Conservation (phyloP, 139 green algal genomes). For the Chlorella vulgaris region DNA sequence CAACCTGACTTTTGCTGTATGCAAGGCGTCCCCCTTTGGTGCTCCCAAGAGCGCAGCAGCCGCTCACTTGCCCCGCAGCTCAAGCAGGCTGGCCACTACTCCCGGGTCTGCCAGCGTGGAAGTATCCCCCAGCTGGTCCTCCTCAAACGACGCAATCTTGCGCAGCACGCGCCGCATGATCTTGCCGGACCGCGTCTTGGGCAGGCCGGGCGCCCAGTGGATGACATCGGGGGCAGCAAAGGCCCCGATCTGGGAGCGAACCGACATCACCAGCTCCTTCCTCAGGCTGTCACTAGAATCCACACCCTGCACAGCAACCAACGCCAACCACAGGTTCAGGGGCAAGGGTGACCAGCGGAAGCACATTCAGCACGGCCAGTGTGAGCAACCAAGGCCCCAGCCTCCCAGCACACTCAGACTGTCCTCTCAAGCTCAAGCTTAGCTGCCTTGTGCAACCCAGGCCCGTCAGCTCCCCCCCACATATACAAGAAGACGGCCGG, state of each 20-base stretch:
- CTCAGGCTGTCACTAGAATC: conserved; percentile 62
- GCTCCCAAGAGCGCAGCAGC: no score
- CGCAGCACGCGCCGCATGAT: conserved; percentile 60
- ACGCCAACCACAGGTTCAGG: neutral
- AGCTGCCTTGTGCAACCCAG: neutral
- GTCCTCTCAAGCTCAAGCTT: neutral
- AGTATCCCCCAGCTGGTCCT: conserved; percentile 74
- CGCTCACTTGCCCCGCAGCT: conserved; percentile 57
- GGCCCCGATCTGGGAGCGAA: conserved; percentile 69
- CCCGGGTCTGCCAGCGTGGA: conserved; percentile 82
- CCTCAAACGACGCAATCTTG: conserved; percentile 78
- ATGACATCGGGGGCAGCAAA: conserved; percentile 97
- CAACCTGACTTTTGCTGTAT: no score
- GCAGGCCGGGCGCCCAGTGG: conserved; percentile 89
- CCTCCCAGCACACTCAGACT: no score
- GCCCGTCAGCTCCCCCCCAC: no score
- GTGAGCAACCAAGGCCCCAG: no score
- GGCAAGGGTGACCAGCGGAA: neutral
- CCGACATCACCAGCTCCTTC: conserved; percentile 69
- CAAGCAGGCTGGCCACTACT: conserved; percentile 84
- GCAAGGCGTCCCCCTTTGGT: no score
- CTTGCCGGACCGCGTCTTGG: conserved; percentile 89
- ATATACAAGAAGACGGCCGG: no score
- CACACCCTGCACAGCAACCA: neutral
- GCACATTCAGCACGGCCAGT: no score